phyloP scores from a whole-genome alignment of 352 stramenopile species.

The Globisporangium splendens region DNA sequence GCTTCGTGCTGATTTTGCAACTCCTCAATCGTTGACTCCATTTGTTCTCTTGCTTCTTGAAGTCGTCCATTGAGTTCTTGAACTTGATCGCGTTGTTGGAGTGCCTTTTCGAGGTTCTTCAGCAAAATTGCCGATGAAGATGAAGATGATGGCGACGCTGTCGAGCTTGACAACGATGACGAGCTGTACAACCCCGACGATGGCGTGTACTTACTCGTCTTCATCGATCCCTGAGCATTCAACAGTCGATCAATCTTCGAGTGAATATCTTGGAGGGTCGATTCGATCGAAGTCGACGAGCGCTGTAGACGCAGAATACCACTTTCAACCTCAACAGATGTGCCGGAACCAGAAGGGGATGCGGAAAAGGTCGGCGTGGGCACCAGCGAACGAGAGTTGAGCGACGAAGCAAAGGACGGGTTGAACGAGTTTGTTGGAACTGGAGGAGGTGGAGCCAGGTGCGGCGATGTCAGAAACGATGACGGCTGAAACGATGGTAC shows the following conservation, averaged over 20 bases:
- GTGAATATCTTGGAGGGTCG: conserved; percentile 63
- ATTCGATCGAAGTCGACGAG: conserved; percentile 78
- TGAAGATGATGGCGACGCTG: conserved; percentile 20
- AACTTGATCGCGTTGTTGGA: conserved; percentile 60
- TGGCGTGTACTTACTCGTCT: conserved; percentile 36
- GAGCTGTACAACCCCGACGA: conserved; percentile 10
- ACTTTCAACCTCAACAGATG: conserved; percentile 47
- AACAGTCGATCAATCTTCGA: conserved; percentile 79
- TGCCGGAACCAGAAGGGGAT: conserved; percentile 13
- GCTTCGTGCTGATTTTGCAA: conserved; percentile 53
- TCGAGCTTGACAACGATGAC: conserved; percentile 22
- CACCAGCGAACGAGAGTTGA: conserved; percentile 14
- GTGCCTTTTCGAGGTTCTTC: conserved; percentile 76
- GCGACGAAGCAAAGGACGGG: conserved; percentile 1
- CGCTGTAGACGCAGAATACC: conserved; percentile 66
- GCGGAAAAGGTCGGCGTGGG: conserved; percentile 27
- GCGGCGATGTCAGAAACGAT: conserved; percentile 2
- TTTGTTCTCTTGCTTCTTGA: conserved; percentile 40
- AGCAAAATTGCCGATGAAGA: conserved; percentile 37
- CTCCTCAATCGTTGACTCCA: conserved; percentile 59
- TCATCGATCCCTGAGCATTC: conserved; percentile 50
- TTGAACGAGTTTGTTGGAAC: conserved; percentile 6
- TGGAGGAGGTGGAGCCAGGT: neutral
- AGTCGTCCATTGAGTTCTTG: conserved; percentile 51
- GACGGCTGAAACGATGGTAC: conserved; percentile 9